Conservation (phyloP, 495 filamentous ascomycete species). For the Annulohypoxylon bovei region DNA sequence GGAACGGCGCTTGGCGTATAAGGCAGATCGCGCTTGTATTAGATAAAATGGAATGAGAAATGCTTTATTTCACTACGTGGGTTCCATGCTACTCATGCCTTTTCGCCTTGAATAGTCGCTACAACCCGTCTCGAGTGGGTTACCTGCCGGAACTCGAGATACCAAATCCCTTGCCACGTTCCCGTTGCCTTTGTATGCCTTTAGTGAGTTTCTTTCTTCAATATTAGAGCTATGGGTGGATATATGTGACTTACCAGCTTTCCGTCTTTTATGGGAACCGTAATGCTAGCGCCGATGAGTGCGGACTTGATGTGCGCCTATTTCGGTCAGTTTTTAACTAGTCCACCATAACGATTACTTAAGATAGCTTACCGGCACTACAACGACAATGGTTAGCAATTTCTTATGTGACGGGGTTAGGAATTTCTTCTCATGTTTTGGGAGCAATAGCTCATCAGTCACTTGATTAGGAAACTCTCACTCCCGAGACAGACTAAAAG, state of each 20-base stretch:
- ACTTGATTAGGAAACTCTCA: not conserved
- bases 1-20: slow-evolving; percentile 43
- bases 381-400: not conserved
- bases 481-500: not conserved
- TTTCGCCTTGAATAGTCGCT: slow-evolving; percentile 95
- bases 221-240: not conserved
- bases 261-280: slow-evolving; percentile 88
- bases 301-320: slow-evolving; percentile 89
- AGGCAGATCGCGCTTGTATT: slow-evolving; percentile 6
- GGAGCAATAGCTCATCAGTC: too few species aligned
- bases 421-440: too few species aligned
- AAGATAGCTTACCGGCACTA: slow-evolving; percentile 67
- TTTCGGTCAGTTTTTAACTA: slow-evolving; percentile 43
- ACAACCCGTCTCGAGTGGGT: slow-evolving; percentile 83
- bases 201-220: slow-evolving; percentile 6
- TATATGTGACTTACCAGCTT: slow-evolving; percentile 67
- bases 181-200: slow-evolving; percentile 53
- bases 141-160: slow-evolving; percentile 84
- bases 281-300: slow-evolving; percentile 86
- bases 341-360: not conserved
- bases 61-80: not conserved
- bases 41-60: slow-evolving; percentile 15
- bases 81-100: slow-evolving; percentile 54
- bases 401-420: not conserved
- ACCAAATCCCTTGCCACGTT: slow-evolving; percentile 89